Evolutionary conservation across 1,139 yeast genomes (phyloP).

Genomic region (Saccharomyces hybrid): DNA sequence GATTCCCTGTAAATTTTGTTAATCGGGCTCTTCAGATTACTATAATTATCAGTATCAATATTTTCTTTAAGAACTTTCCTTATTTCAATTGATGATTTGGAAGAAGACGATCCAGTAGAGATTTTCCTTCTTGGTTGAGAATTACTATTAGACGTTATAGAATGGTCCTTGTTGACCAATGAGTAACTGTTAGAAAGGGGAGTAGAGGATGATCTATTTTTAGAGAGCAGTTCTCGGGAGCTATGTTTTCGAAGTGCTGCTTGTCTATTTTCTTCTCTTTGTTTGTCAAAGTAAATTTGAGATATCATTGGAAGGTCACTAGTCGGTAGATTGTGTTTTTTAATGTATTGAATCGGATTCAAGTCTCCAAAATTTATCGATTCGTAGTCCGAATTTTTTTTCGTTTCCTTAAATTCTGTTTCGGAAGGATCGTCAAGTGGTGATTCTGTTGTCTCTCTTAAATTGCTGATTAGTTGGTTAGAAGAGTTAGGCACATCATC

Average conservation of each 20-base stretch:
- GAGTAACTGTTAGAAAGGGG: not conserved
- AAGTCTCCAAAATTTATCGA: slow-evolving; percentile 32
- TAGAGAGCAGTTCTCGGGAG: not conserved
- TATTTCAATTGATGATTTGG: not conserved
- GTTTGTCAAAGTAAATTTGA: slow-evolving; percentile 32
- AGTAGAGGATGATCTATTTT: not conserved
- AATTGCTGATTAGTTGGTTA: slow-evolving; percentile 2
- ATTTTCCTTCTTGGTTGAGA: not conserved
- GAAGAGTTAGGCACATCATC: not conserved
- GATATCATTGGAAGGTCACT: slow-evolving; percentile 33
- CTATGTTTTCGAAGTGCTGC: slow-evolving; percentile 11
- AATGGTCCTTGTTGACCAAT: not conserved
- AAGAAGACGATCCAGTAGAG: slow-evolving; percentile 1
- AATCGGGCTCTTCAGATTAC: not conserved
- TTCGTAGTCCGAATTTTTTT: slow-evolving; percentile 12
- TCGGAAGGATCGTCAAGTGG: not conserved
- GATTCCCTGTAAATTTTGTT: not conserved
- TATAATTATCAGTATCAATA: not conserved
- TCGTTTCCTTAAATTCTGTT: not conserved
- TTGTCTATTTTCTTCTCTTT: slow-evolving; percentile 29
- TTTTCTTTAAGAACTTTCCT: not conserved
- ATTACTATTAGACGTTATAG: not conserved
- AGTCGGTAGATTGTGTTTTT: slow-evolving; percentile 31
- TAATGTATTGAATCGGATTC: slow-evolving; percentile 35
- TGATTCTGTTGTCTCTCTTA: slow-evolving; percentile 1